phyloP scores from a whole-genome alignment of 805 yeast genomes.

The Yarrowia keelungensis region DNA sequence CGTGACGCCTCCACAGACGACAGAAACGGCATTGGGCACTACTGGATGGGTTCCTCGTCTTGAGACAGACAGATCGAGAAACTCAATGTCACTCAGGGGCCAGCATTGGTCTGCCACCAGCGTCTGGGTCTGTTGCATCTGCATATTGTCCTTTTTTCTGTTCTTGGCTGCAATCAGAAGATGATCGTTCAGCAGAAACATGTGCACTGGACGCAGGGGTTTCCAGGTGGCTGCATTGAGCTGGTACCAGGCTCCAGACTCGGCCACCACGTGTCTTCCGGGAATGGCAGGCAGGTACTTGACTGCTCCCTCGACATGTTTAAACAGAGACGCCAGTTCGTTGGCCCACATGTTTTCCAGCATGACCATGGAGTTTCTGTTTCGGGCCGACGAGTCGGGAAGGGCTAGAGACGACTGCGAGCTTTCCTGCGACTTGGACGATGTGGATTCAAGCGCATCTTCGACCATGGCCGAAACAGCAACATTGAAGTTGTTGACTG shows the following conservation, averaged over 20 bases:
- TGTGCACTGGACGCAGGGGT: slow-evolving; percentile 74
- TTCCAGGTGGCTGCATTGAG: slow-evolving; percentile 85
- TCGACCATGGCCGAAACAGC: slow-evolving; percentile 66
- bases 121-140: slow-evolving; percentile 50
- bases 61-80: slow-evolving; percentile 52
- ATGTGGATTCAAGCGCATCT: slow-evolving; percentile 63
- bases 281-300: slow-evolving; percentile 75
- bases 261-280: slow-evolving; percentile 80
- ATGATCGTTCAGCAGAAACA: slow-evolving; percentile 79
- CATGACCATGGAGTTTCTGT: slow-evolving; percentile 72
- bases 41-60: slow-evolving; percentile 42
- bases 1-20: slow-evolving; percentile 57
- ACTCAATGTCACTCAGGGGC: slow-evolving; percentile 68
- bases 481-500: slow-evolving; percentile 65
- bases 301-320: slow-evolving; percentile 91
- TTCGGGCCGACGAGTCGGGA: slow-evolving; percentile 49
- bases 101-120: slow-evolving; percentile 79
- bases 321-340: slow-evolving; percentile 71
- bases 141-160: slow-evolving; percentile 50
- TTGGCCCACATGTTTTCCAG: slow-evolving; percentile 83
- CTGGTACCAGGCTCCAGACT: slow-evolving; percentile 86
- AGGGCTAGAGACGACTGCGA: slow-evolving; percentile 15
- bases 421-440: not conserved
- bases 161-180: slow-evolving; percentile 74
- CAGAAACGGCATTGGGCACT: slow-evolving; percentile 52